These are phyloP conservation scores for Naganishia sp. DNA, from an alignment of 1,284 basidiomycete genomes.

Conservation along the genomic window DNA sequence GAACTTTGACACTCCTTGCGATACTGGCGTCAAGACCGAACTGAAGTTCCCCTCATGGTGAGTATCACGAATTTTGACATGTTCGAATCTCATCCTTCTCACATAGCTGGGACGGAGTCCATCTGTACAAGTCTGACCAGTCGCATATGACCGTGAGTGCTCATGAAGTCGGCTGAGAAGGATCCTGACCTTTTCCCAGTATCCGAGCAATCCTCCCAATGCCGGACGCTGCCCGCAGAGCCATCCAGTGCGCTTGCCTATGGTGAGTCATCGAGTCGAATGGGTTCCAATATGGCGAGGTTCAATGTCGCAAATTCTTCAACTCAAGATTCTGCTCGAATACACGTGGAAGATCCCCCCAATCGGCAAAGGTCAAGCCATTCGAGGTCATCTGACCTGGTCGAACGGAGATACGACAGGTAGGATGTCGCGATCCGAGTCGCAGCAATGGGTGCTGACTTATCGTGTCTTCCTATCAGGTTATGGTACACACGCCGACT, in stretches of 20 bases:
- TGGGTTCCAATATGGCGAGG: background rate
- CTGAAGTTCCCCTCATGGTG: constrained; percentile 36
- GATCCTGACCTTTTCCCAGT: background rate
- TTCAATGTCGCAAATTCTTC: constrained; percentile 12
- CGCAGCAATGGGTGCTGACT: background rate
- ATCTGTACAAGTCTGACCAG: constrained; percentile 43
- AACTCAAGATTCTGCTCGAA: constrained; percentile 43
- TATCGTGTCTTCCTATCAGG: constrained; percentile 2
- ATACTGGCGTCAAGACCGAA: constrained; percentile 53
- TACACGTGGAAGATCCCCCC: constrained; percentile 36
- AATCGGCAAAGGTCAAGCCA: constrained; percentile 37
- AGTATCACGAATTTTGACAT: background rate
- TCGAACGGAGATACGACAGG: constrained; percentile 50
- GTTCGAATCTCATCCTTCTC: background rate
- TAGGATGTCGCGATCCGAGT: background rate
- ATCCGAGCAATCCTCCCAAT: constrained; percentile 22
- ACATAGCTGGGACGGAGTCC: constrained; percentile 55
- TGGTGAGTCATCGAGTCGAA: constrained; percentile 9
- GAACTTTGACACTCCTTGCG: constrained; percentile 33
- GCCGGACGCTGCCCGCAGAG: constrained; percentile 34
- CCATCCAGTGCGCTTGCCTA: constrained; percentile 45
- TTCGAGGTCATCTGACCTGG: constrained; percentile 44
- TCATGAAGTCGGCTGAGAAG: background rate
- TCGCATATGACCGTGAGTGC: constrained; percentile 38
- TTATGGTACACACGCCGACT: constrained; percentile 45